Percentiles rank a stretch among this genome's conserved stretches.
phyloP scores from a whole-genome alignment of 192 early-diverging fungal genomes.

The Lobosporangium transversale region DNA sequence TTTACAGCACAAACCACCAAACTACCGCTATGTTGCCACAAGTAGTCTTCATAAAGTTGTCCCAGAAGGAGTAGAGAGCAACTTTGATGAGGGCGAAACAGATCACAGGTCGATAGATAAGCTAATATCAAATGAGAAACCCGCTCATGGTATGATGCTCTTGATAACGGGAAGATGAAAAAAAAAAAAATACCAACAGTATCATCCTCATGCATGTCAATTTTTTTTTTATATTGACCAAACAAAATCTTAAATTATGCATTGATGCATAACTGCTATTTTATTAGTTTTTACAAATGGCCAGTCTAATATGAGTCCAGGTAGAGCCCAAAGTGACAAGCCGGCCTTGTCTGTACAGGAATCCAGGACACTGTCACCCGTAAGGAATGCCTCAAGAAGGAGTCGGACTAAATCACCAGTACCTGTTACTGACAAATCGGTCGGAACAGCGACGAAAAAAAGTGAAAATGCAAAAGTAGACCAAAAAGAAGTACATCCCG shows the following conservation, averaged over 20 bases:
- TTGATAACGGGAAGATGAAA: no score
- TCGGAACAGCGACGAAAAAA: not conserved
- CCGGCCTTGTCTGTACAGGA: conserved; percentile 17
- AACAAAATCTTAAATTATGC: no score
- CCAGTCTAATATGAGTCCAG: not conserved
- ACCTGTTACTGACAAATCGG: not conserved
- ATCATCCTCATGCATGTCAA: no score
- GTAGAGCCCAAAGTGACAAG: conserved; percentile 10
- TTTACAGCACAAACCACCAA: conserved; percentile 32
- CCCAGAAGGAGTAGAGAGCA: conserved; percentile 23
- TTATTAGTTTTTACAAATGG: not conserved
- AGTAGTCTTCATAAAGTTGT: conserved; percentile 27
- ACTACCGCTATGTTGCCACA: conserved; percentile 34
- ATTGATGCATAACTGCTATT: no score
- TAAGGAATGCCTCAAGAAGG: conserved; percentile 14
- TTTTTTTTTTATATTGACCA: no score
- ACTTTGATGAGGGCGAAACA: not conserved
- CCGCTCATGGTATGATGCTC: conserved; percentile 13
- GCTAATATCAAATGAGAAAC: not conserved
- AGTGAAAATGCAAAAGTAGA: not conserved
- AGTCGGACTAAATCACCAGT: conserved; percentile 14
- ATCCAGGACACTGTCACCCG: conserved; percentile 9
- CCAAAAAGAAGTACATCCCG: conserved; percentile 26
- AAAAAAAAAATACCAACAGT: no score
- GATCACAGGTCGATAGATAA: no score